Evolutionary conservation across 2,329 filamentous ascomycete species (phyloP).

Genomic region (Aureobasidium sp.): DNA sequence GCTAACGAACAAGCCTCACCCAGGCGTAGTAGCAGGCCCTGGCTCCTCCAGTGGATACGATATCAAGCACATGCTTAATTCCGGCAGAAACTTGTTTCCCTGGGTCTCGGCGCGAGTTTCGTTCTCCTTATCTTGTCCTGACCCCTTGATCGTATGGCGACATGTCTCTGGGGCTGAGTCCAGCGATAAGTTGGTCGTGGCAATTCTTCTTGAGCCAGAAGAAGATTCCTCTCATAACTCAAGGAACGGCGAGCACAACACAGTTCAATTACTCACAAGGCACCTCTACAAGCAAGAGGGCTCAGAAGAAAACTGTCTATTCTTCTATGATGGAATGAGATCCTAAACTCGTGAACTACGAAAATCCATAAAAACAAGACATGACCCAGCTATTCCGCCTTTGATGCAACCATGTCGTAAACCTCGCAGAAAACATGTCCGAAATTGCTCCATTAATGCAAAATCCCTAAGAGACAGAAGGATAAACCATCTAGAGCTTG

Average conservation of each 20-base stretch:
- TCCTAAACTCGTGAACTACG: not conserved
- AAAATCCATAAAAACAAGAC: not conserved
- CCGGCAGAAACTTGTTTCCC: too few relatives aligned
- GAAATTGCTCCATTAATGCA: not conserved
- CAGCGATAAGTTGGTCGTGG: not conserved
- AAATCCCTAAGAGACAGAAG: too few relatives aligned
- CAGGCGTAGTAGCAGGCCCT: too few relatives aligned
- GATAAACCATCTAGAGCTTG: conserved; percentile 48
- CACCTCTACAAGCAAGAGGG: not conserved
- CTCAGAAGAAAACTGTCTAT: not conserved
- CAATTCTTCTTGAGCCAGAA: not conserved
- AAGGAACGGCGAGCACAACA: not conserved
- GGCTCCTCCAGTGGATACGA: too few relatives aligned
- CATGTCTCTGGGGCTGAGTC: too few relatives aligned
- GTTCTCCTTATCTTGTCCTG: too few relatives aligned
- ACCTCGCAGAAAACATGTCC: not conserved
- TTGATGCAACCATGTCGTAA: conserved; percentile 9
- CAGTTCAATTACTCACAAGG: not conserved
- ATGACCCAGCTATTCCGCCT: not conserved
- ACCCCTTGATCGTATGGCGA: too few relatives aligned
- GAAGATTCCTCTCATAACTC: not conserved
- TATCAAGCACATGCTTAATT: too few relatives aligned
- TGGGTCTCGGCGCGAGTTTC: too few relatives aligned
- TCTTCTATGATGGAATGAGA: not conserved
- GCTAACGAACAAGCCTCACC: too few relatives aligned